Evolutionary conservation across 1,284 basidiomycete genomes (phyloP).

Genomic region (Coniferiporia sulphurascens): DNA sequence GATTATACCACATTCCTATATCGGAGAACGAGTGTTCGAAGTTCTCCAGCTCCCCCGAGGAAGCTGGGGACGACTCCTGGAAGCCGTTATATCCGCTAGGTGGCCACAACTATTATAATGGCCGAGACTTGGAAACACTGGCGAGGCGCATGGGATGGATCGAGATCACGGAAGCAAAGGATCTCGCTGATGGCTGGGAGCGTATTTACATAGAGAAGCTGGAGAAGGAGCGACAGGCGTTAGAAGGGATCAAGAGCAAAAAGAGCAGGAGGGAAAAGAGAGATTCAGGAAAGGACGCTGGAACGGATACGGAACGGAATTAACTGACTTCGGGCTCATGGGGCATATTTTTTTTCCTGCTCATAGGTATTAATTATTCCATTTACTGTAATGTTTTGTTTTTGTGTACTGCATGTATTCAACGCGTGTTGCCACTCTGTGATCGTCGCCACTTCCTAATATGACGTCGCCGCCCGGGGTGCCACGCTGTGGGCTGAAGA

Average conservation of each 20-base stretch:
- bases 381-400: no score
- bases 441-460: no score
- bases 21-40: constrained; percentile 40
- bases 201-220: background rate
- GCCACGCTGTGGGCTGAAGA: no score
- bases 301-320: no score
- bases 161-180: background rate
- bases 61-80: constrained; percentile 16
- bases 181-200: constrained; percentile 1
- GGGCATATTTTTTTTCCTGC: no score
- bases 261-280: background rate
- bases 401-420: no score
- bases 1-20: constrained; percentile 40
- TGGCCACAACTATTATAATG: constrained; percentile 57
- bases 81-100: constrained; percentile 34
- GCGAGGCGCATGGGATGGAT: constrained; percentile 27
- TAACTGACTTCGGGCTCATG: no score
- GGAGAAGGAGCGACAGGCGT: background rate
- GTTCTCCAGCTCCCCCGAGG: constrained; percentile 32
- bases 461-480: no score
- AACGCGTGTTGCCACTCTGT: no score
- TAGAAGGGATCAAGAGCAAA: background rate
- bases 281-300: background rate
- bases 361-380: no score
- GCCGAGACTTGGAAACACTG: constrained; percentile 44